Percentiles rank a stretch among this genome's conserved stretches.
Conservation (phyloP, 306 rosid species). For the barrel medic (Medicago truncatula) region MtrunA17r5.0-ANR NC_053049.1:43641001-43641500, state of each 20-base stretch:
- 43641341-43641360: background rate
- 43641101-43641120: slow-evolving; percentile 26
- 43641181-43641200: slow-evolving; percentile 29
- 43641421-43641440: slow-evolving; percentile 13
- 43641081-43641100: slow-evolving; percentile 17
- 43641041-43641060: slow-evolving; percentile 3
- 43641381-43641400: background rate
- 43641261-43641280: background rate
- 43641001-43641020: slow-evolving; percentile 14
- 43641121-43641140: slow-evolving; percentile 12
- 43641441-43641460: background rate
- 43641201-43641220: slow-evolving; percentile 16
- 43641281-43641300: background rate
- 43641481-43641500: slow-evolving; percentile 12
- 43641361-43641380: slow-evolving; percentile 9
- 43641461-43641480: slow-evolving; percentile 22
- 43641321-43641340: background rate
- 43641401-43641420: slow-evolving; percentile 15
- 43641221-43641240: slow-evolving; percentile 24
- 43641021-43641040: background rate
- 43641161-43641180: slow-evolving; percentile 33
- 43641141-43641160: background rate
- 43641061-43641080: slow-evolving; percentile 21
- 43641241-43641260: slow-evolving; percentile 19
- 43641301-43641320: slow-evolving; percentile 5